Percentiles rank a stretch among this genome's conserved stretches.
Conservation (phyloP, 2,329 filamentous ascomycete species). For the Penicillium sp. region DNA sequence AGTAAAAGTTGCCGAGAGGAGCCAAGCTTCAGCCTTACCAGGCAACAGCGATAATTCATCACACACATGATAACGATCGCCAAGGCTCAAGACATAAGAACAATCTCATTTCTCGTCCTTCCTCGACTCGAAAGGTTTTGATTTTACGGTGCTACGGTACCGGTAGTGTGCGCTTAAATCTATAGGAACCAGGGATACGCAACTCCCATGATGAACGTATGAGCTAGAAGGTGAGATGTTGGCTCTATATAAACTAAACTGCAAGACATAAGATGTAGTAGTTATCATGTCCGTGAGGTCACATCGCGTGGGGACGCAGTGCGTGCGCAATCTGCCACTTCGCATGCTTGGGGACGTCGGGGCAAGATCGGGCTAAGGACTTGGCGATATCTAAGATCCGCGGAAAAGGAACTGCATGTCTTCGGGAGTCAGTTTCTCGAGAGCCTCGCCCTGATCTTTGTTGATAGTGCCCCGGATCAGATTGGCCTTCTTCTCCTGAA, state of each 20-base stretch:
- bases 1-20: not conserved
- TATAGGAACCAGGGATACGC: not conserved
- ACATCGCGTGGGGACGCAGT: constrained; percentile 2
- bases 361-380: not conserved
- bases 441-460: constrained; percentile 73
- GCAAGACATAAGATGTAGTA: not conserved
- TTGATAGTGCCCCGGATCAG: constrained; percentile 98
- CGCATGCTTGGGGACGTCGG: constrained; percentile 2
- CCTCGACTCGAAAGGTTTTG: not conserved
- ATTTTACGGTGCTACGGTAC: not conserved
- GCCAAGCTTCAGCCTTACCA: constrained; percentile 25
- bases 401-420: constrained; percentile 97
- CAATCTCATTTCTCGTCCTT: not conserved
- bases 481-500: constrained; percentile 97
- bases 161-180: not conserved
- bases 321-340: not conserved
- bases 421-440: constrained; percentile 84
- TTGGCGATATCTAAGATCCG: constrained; percentile 50
- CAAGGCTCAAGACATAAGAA: not conserved
- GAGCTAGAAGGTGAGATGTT: not conserved
- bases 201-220: not conserved
- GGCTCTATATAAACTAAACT: not conserved
- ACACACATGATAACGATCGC: not conserved
- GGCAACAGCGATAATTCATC: constrained; percentile 8
- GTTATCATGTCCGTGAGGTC: constrained; percentile 6